Evolutionary conservation across 768 basidiomycete species (phyloP), one percentile per base, ranked within the genome.

Genomic region (Boletus reticuloceps): DNA sequence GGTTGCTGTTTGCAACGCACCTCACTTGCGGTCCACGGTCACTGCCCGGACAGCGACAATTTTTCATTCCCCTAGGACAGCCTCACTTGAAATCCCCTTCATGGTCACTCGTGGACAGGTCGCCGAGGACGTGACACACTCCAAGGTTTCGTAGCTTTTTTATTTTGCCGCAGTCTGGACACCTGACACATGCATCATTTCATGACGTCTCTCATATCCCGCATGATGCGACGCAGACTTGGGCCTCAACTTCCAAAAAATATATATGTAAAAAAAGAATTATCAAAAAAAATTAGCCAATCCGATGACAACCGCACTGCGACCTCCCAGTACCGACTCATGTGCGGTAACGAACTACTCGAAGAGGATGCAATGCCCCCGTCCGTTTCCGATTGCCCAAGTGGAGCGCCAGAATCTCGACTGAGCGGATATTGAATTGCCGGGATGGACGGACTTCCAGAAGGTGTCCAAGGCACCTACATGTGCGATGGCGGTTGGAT

Each of bases 401-500:
- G 47, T 68, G 58, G 57, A 54, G 67, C 67, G 62, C 57, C 32
- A 55, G 59, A 67, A 62, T 51, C 66, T 67, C 67, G 64, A 69
- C 64, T 69, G 62, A 69, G 57, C 66, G 64, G 67, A 67, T 64
- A 69, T 67, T 58, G 65, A 69, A 59, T 58, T 67, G 65, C 59
- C 67, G 67, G 59, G 22, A 37, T 54, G 50, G 47, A 59, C 65
- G 59, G 67, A 44, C 64, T 67, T 67, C 58, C 47, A 59, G 67
- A 69, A 64, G 64, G 39, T 50, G 48, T 46, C 12, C 57, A 51
- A 63, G 57, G 56, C 56, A 46, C 55, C 55, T 52, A 41, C 34
- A 56, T 50, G 51, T 55, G 53, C 58, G 53, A 59, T 61, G 46
- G 63, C 41, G 53, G 58, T 42, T 51, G 51, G 43, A 57, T 56